phyloP scores from a whole-genome alignment of 306 rosid genomes.

The Arachis hypogaea region DNA sequence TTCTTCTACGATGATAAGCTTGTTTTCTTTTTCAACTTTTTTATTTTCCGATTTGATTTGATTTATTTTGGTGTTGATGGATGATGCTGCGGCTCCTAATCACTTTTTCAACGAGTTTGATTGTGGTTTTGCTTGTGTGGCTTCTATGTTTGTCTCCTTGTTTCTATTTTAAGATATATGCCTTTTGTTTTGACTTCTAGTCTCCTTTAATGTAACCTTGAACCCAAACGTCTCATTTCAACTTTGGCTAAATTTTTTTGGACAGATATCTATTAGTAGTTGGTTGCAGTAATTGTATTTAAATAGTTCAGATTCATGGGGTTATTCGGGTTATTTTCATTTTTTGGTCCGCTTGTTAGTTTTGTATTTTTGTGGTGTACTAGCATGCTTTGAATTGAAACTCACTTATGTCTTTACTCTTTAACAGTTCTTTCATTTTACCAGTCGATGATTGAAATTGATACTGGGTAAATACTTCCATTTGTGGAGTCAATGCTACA shows the following conservation, averaged over 20 bases:
- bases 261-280: neutral
- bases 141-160: constrained; percentile 27
- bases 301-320: neutral
- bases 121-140: neutral
- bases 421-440: neutral
- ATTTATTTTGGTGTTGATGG: constrained; percentile 4
- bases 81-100: constrained; percentile 8
- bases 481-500: neutral
- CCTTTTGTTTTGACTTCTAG: neutral
- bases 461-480: constrained; percentile 7
- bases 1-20: neutral
- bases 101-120: constrained; percentile 7
- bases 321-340: neutral
- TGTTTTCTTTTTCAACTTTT: neutral
- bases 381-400: neutral
- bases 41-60: neutral
- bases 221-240: constrained; percentile 7
- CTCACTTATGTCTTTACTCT: neutral
- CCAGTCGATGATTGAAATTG: neutral
- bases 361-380: neutral
- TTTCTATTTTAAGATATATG: constrained; percentile 31
- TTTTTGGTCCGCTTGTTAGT: neutral
- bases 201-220: neutral
- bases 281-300: constrained; percentile 12
- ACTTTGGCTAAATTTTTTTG: neutral